These are phyloP conservation scores for Penstemon davidsonii DNA, from an alignment of 257 asterid species.

Conservation along the genomic window DNA sequence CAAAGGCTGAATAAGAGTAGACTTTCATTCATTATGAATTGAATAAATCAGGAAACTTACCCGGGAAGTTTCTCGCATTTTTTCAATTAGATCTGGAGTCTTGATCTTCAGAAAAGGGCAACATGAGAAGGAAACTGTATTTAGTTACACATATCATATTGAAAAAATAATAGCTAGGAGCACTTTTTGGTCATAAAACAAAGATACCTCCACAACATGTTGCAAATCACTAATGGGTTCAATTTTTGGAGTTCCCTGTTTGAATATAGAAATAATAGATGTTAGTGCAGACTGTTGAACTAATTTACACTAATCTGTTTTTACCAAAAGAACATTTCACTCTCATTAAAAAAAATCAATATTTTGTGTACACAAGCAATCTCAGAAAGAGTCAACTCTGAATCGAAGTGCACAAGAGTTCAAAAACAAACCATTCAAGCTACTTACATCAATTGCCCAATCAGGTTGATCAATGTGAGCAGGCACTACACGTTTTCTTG, in stretches of 20 bases:
- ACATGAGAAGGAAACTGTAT: constrained; percentile 28
- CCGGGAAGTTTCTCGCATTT: constrained; percentile 89
- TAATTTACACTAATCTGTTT: neutral
- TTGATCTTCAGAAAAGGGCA: constrained; percentile 62
- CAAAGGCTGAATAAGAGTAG: neutral
- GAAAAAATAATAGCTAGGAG: neutral
- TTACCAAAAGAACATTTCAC: constrained; percentile 1
- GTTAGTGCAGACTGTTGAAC: constrained; percentile 12
- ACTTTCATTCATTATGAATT: neutral
- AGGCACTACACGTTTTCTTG: constrained; percentile 67
- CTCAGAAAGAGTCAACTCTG: neutral
- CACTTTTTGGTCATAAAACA: constrained; percentile 12
- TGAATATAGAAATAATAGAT: neutral
- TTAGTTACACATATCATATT: constrained; percentile 22
- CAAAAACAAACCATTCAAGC: constrained; percentile 24
- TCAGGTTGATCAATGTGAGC: constrained; percentile 84
- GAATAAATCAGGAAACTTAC: constrained; percentile 51
- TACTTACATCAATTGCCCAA: constrained; percentile 90
- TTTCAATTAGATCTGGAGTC: constrained; percentile 75
- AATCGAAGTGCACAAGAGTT: constrained; percentile 8
- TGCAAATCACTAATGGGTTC: constrained; percentile 94
- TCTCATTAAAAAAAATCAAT: neutral
- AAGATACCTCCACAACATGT: constrained; percentile 83
- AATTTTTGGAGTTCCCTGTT: constrained; percentile 86
- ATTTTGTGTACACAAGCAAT: neutral